Percentiles rank a stretch among this genome's conserved stretches.
These are phyloP conservation scores for Medicago arabica DNA, from an alignment of 306 rosid species.

Conservation along the genomic window DNA sequence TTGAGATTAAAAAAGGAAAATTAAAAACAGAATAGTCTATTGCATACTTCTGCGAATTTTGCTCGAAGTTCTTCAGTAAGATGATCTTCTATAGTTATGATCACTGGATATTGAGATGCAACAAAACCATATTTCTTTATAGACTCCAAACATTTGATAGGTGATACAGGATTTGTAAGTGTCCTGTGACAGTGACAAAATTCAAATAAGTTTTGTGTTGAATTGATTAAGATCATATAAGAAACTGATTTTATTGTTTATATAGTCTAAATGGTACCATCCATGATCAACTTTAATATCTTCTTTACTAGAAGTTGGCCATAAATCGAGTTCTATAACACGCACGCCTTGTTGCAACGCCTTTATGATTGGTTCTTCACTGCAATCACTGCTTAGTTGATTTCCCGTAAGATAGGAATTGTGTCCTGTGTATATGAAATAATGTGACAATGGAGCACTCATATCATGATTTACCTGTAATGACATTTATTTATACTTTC, in stretches of 20 bases:
- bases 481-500: conserved; percentile 7
- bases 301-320: conserved; percentile 83
- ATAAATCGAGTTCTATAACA: conserved; percentile 85
- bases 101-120: conserved; percentile 83
- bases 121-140: conserved; percentile 77
- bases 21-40: neutral
- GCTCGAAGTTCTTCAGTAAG: conserved; percentile 73
- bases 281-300: conserved; percentile 88
- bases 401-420: conserved; percentile 94
- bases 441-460: conserved; percentile 90
- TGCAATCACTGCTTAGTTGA: conserved; percentile 88
- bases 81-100: conserved; percentile 95
- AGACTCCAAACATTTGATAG: conserved; percentile 70
- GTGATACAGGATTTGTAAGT: conserved; percentile 82
- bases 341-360: conserved; percentile 77
- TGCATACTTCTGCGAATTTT: conserved; percentile 78
- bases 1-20: conserved; percentile 26
- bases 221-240: conserved; percentile 9
- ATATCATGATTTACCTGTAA: conserved; percentile 91
- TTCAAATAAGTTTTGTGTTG: neutral
- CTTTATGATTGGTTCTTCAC: conserved; percentile 80
- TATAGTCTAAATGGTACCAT: conserved; percentile 58
- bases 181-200: conserved; percentile 61
- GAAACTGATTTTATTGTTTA: neutral
- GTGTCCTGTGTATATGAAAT: conserved; percentile 94